Base-by-base conservation (phyloP, 1,284 basidiomycete genomes). In the Polyporus tsugae region DNA sequence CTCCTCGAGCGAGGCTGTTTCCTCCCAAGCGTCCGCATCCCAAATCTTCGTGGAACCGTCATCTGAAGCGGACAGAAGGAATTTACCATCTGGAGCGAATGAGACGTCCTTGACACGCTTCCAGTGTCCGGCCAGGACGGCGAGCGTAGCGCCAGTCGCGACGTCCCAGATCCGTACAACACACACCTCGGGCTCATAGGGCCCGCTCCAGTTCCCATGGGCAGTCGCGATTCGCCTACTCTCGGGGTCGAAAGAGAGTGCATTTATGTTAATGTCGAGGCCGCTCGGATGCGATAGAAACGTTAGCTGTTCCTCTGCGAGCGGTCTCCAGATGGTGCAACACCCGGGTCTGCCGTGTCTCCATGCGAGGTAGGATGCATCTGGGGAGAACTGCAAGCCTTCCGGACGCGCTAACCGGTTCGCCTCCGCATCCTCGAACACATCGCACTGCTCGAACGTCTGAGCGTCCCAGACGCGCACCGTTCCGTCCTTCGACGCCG, bases 401-500 rank as follows among this genome's bases (percentile, higher is more conserved):
- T 29, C 19, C 1, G 25, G 25, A 11, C 10, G 3, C 4, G n/a
- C n/a, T n/a, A n/a, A 49, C 19, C n/a, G n/a, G n/a, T 19, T 7
- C 17, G 42, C 42, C 13, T 29, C 2, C 25, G 25, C 10, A 10
- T 49, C 46, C 25, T 29, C 10, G 25, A 52, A 10, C 25, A 29
- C 4, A 15, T 29, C 49, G 49, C 49, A 22, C 22, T 52, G 49
- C 49, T 52, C 19, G 49, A 29, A 52, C 4, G 49, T 29, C 13
- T 13, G 11, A 15, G 35, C n/a, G 25, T 61, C 38, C 60, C 60
- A 61, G 41, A 61, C 60, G 39, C 60, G 39, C 6, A 61, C 7
- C 7, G 60, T 61, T 33, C 22, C 33, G n/a, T 61, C 39, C 41
- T 6, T 6, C 7, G 39, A 61, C 4, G 22, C 39, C 19, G 60